phyloP scores from a whole-genome alignment of 306 rosid genomes.

The Begonia masoniana region DNA sequence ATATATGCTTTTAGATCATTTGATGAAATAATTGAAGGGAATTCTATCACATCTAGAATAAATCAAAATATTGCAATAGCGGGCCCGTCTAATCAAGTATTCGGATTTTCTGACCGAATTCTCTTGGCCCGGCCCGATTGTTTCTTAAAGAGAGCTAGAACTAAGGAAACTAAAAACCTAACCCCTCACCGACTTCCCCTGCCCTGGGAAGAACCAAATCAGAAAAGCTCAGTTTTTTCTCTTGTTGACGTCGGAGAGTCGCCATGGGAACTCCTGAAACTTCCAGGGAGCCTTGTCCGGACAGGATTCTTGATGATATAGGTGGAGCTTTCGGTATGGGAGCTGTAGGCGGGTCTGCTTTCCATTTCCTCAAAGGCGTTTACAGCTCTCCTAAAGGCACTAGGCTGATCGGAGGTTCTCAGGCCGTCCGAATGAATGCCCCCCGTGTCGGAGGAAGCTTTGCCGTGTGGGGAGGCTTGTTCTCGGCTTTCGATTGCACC shows the following conservation, averaged over 20 bases:
- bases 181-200: too few species aligned
- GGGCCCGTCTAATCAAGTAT: too few species aligned
- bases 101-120: too few species aligned
- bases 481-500: conserved; percentile 75
- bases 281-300: conserved; percentile 77
- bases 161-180: too few species aligned
- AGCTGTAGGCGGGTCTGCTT: conserved; percentile 79
- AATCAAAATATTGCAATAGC: too few species aligned
- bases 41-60: too few species aligned
- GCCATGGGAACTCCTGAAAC: conserved; percentile 82
- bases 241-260: not conserved
- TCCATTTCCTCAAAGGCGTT: conserved; percentile 63
- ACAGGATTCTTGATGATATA: conserved; percentile 68
- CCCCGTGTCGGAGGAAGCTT: conserved; percentile 79
- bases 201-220: too few species aligned
- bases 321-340: conserved; percentile 99
- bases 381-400: conserved; percentile 64
- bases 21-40: too few species aligned
- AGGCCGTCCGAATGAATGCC: conserved; percentile 77
- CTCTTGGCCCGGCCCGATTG: too few species aligned
- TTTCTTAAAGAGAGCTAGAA: too few species aligned
- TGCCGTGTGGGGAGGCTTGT: conserved; percentile 87
- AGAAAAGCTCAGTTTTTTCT: too few species aligned
- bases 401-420: conserved; percentile 54
- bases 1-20: too few species aligned